A percentile compares a stretch with the other conserved stretches of the same genome.
Conservation (phyloP, 1,284 basidiomycete species). For the Malassezia dermatis region DNA sequence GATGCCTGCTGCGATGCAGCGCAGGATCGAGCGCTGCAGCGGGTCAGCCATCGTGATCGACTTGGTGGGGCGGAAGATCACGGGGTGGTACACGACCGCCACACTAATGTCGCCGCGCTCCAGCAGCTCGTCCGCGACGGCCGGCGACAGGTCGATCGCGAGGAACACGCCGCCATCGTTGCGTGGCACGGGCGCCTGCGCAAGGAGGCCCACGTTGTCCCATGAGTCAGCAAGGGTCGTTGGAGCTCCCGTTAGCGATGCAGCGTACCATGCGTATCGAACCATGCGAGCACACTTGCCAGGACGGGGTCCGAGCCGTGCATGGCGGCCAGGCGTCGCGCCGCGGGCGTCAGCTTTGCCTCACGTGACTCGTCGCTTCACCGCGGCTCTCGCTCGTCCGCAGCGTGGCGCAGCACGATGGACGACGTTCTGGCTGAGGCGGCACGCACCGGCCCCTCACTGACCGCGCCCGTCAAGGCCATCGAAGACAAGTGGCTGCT, state of each 20-base stretch:
- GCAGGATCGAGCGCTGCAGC: conserved; percentile 68
- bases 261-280: conserved; percentile 1
- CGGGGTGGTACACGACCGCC: conserved; percentile 64
- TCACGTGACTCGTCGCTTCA: conserved; percentile 3
- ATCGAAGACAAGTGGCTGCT: conserved; percentile 51
- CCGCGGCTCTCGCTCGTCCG: neutral
- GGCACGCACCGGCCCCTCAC: conserved; percentile 37
- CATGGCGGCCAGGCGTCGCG: neutral
- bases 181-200: conserved; percentile 15
- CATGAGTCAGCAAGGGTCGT: conserved; percentile 19
- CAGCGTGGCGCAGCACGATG: conserved; percentile 2
- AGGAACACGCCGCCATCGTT: conserved; percentile 25
- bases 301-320: neutral
- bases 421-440: conserved; percentile 9
- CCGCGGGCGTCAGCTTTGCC: neutral
- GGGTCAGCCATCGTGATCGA: conserved; percentile 68
- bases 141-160: conserved; percentile 40
- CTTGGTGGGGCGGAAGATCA: conserved; percentile 72
- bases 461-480: conserved; percentile 52
- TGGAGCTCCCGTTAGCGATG: neutral
- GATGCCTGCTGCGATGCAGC: conserved; percentile 67
- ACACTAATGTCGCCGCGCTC: conserved; percentile 44
- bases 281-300: neutral
- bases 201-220: conserved; percentile 43
- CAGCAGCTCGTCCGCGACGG: conserved; percentile 39